A percentile compares a stretch with the other conserved stretches of the same genome.
These are phyloP conservation scores for Ascobolus immersus DNA, from an alignment of 495 filamentous ascomycete genomes.

Conservation along the genomic window DNA sequence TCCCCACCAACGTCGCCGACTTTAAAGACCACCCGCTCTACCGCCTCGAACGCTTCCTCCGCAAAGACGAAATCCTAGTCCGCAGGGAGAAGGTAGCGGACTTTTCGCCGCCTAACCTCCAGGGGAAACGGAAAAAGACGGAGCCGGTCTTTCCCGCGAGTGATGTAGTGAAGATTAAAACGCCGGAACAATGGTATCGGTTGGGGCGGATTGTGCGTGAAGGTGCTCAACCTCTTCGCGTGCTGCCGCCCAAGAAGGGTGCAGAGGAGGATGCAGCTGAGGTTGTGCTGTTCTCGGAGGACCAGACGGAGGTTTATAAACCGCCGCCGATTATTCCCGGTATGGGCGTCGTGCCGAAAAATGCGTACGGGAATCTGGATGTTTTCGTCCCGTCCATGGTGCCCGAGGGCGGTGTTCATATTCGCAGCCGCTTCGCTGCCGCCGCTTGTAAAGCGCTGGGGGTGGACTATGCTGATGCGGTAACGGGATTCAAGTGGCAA, in stretches of 20 bases:
- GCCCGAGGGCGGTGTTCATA: conserved; percentile 52
- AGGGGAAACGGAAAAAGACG: conserved; percentile 26
- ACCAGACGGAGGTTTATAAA: conserved; percentile 51
- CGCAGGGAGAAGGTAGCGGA: too few relatives aligned
- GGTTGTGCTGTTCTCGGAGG: conserved; percentile 39
- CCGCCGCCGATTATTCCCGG: conserved; percentile 53
- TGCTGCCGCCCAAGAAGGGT: conserved; percentile 19
- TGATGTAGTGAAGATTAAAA: conserved; percentile 52
- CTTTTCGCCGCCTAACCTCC: too few relatives aligned
- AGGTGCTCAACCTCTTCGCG: conserved; percentile 52
- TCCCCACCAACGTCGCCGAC: conserved; percentile 72
- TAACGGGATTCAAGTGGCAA: conserved; percentile 43
- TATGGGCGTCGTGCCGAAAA: conserved; percentile 56
- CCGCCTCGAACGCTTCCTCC: conserved; percentile 70
- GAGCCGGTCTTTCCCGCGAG: conserved; percentile 52
- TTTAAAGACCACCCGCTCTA: conserved; percentile 86
- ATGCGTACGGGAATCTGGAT: conserved; percentile 72
- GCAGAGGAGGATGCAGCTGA: conserved; percentile 22
- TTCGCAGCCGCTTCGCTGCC: conserved; percentile 17
- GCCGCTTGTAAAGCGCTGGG: conserved; percentile 29
- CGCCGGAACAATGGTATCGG: conserved; percentile 66
- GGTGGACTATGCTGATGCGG: conserved; percentile 66
- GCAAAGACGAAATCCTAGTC: conserved; percentile 50
- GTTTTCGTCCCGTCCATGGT: conserved; percentile 85
- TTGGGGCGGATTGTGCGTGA: conserved; percentile 49